Evolutionary conservation across 768 basidiomycete genomes (phyloP), one percentile per base, ranked within the genome.

Genomic region (Russula vinacea): DNA sequence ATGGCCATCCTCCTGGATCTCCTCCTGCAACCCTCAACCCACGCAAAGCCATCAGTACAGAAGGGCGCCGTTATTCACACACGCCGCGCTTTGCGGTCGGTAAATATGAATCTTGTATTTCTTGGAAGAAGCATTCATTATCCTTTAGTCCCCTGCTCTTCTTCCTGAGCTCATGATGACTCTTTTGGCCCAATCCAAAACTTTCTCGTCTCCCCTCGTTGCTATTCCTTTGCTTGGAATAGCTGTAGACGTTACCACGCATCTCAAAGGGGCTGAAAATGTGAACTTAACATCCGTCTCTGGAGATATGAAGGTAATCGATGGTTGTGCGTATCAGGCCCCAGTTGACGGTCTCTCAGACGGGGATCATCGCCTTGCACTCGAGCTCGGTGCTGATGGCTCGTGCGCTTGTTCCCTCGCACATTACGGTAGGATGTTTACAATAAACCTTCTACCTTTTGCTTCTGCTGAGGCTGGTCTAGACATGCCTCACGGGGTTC

Each of bases 1-100:
- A 77, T 91, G 69, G 85, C 89, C 0, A 70, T 78, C 10, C 75
- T 90, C 16, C 72, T 91, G 51, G 86, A 92, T 67, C 70, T 76
- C 40, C 78, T 87, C 67, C 74, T 90, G 9, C 78, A 81, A 39
- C 80, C 80, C 16, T 78, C 82, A 1, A 76, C 74, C 0, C 77
- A 78, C 3, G 79, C 81, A 2, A 92, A 89, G 72, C 71, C 77
- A 1, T 80, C 88, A 2, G 62, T 93, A 64, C 80, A 82, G 60
- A 83, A 83, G 57, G 83, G 87, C 52, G 83, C 83, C 0, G 72
- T 88, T 29, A 82, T 86, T 11, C 80, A 83, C 40, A 78, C 81
- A 3, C 80, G 91, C 51, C 79, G 89, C n/a, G 83, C 87, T 26
- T 73, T 94, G 29, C 81, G 90, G 65, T 84, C 83, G 60, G 85